A percentile compares a stretch with the other conserved stretches of the same genome.
phyloP scores from a whole-genome alignment of 2,329 filamentous ascomycete species.

The Aspergillus felis region DNA sequence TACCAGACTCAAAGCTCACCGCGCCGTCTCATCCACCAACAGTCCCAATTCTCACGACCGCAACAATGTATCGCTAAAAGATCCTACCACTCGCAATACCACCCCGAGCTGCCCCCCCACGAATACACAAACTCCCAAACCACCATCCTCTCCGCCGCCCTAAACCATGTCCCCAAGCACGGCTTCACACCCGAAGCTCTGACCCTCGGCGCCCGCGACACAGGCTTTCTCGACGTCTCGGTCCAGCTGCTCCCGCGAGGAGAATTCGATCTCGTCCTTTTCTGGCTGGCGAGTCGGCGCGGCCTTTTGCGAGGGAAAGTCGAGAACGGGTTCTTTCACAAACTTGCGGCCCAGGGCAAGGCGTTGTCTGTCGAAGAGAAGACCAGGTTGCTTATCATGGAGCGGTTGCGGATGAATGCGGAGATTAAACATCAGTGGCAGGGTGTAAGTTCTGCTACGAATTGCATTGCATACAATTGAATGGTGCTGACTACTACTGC shows the following conservation, averaged over 20 bases:
- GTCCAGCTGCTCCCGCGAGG: slow-evolving; percentile 76
- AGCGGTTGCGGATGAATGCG: slow-evolving; percentile 70
- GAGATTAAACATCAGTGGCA: slow-evolving; percentile 76
- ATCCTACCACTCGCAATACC: slow-evolving; percentile 70
- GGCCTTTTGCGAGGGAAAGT: slow-evolving; percentile 34
- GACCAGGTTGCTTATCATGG: slow-evolving; percentile 69
- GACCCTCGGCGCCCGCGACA: slow-evolving; percentile 72
- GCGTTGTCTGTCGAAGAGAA: slow-evolving; percentile 55
- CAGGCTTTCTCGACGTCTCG: slow-evolving; percentile 81
- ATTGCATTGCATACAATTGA: neutral
- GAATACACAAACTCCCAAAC: slow-evolving; percentile 65
- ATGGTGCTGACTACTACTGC: neutral
- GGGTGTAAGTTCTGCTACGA: slow-evolving; percentile 58
- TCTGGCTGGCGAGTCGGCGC: slow-evolving; percentile 41
- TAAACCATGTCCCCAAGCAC: slow-evolving; percentile 70
- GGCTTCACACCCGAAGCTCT: slow-evolving; percentile 78
- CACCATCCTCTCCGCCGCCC: slow-evolving; percentile 75
- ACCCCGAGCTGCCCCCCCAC: slow-evolving; percentile 51
- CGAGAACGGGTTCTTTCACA: slow-evolving; percentile 26
- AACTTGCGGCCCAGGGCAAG: slow-evolving; percentile 12
- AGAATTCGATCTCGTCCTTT: slow-evolving; percentile 70
- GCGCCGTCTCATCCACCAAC: slow-evolving; percentile 1
- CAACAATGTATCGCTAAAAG: neutral
- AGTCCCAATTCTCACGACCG: slow-evolving; percentile 5
- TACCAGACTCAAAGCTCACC: neutral